These are phyloP conservation scores for Albifimbria verrucaria DNA, from an alignment of 2,329 filamentous ascomycete genomes.

Conservation along the genomic window DNA sequence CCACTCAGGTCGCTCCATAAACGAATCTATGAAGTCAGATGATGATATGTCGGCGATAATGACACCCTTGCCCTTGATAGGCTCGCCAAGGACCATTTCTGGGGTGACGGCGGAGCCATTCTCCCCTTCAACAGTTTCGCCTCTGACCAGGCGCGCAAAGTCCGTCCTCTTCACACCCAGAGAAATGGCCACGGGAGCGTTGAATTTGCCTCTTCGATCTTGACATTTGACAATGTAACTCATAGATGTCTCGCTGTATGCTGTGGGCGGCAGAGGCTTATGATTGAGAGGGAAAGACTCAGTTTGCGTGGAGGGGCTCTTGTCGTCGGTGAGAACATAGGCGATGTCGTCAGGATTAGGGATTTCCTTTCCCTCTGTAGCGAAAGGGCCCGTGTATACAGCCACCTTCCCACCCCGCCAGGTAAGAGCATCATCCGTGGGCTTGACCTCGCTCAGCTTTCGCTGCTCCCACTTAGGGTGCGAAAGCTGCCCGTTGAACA, in stretches of 20 bases:
- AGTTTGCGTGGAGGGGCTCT: conserved; percentile 5
- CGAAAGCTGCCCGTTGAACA: conserved; percentile 30
- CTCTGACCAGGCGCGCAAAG: conserved; percentile 59
- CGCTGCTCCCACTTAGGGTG: conserved; percentile 18
- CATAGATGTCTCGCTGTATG: conserved; percentile 64
- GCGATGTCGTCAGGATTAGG: conserved; percentile 18
- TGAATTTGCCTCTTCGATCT: conserved; percentile 76
- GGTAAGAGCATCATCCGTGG: conserved; percentile 48
- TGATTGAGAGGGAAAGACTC: conserved; percentile 16
- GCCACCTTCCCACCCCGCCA: conserved; percentile 62
- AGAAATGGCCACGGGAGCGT: conserved; percentile 58
- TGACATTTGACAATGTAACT: conserved; percentile 85
- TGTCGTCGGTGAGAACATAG: conserved; percentile 21
- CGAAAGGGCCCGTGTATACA: conserved; percentile 62
- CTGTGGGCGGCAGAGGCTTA: conserved; percentile 60
- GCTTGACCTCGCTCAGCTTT: conserved; percentile 23
- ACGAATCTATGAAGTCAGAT: conserved; percentile 62
- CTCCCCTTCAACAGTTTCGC: conserved; percentile 59
- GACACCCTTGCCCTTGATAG: conserved; percentile 67
- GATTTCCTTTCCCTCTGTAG: conserved; percentile 13
- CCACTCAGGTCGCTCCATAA: conserved; percentile 74
- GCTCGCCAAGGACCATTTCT: conserved; percentile 77
- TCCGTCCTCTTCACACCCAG: conserved; percentile 59
- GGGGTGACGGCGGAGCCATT: conserved; percentile 72
- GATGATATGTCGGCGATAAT: conserved; percentile 78